Percentiles rank a stretch among this genome's conserved stretches.
Evolutionary conservation across 306 rosid genomes (phyloP).

Genomic region (Vigna mungo): DNA sequence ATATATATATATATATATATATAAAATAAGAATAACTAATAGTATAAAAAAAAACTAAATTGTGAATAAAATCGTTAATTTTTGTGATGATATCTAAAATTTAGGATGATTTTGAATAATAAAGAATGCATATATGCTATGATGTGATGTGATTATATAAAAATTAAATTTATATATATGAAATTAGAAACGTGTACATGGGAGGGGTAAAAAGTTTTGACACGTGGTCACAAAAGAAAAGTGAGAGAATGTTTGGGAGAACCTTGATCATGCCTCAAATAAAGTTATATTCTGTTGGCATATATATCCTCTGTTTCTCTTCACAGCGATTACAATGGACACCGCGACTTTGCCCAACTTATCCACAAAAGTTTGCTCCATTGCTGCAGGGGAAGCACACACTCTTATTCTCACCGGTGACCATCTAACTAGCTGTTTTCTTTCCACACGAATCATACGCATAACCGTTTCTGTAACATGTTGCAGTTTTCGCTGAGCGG

Average conservation of each 20-base stretch:
- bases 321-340: not conserved
- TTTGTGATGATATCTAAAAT: no score
- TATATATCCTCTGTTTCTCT: not conserved
- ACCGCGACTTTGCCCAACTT: not conserved
- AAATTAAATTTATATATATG: no score
- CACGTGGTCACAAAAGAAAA: not conserved
- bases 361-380: constrained; percentile 5
- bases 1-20: no score
- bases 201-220: not conserved
- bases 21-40: no score
- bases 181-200: no score
- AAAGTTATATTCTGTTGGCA: not conserved
- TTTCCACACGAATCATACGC: not conserved
- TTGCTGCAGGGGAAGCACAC: constrained; percentile 48
- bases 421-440: not conserved
- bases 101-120: no score
- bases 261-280: not conserved
- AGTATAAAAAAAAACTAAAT: no score
- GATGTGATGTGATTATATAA: no score
- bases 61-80: no score
- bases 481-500: no score
- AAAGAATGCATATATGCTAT: no score
- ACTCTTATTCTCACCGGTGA: constrained; percentile 49
- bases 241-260: not conserved
- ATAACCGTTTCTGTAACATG: no score